These are phyloP conservation scores for Castanea sativa DNA, from an alignment of 306 rosid species.

Conservation along the genomic window DNA sequence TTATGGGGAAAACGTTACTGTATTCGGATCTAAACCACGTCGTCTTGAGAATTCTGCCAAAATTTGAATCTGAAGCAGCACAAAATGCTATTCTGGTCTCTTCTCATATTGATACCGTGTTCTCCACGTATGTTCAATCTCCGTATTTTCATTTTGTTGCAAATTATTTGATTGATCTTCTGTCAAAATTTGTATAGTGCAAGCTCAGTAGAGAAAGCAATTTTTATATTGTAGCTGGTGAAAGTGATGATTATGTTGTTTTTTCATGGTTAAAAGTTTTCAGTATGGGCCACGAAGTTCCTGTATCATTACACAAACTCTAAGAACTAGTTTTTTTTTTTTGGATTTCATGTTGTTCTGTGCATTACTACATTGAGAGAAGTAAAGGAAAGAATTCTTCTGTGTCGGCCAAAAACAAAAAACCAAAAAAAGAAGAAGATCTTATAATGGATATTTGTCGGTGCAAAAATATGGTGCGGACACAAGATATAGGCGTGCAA, in stretches of 20 bases:
- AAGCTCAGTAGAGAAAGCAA: not conserved
- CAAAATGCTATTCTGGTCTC: constrained; percentile 86
- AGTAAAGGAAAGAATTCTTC: not conserved
- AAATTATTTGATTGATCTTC: not conserved
- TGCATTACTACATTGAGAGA: not conserved
- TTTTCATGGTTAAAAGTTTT: not conserved
- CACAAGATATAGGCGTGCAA: no score
- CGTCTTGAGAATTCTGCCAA: constrained; percentile 71
- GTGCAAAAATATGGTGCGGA: no score
- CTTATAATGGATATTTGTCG: not conserved
- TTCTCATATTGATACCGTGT: constrained; percentile 92
- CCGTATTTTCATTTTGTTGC: constrained; percentile 11
- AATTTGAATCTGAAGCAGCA: constrained; percentile 62
- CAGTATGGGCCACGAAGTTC: not conserved
- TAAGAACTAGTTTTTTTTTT: not conserved
- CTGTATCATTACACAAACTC: not conserved
- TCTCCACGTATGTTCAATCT: constrained; percentile 70
- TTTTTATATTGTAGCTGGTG: not conserved
- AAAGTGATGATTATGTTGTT: not conserved
- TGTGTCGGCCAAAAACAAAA: not conserved
- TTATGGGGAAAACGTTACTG: constrained; percentile 71
- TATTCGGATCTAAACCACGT: constrained; percentile 83
- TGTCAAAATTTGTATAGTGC: not conserved
- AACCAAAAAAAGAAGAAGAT: not conserved
- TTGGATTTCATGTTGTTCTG: not conserved